Conservation (phyloP, 106 monocot genomes). For the Dioscorea alata region DNA sequence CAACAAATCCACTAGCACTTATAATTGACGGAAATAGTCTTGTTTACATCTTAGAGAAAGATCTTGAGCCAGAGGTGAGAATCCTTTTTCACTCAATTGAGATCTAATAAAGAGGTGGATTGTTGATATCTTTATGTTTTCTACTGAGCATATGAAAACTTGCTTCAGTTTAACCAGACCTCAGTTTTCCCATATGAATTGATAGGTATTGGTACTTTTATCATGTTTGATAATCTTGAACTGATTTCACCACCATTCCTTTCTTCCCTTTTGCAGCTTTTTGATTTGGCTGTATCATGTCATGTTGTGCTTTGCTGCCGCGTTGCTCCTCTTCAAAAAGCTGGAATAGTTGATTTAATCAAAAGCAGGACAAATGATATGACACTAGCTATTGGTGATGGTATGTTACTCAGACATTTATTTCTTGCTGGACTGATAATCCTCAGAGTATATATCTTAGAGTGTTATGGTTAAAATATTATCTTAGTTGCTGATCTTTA, state of each 20-base stretch:
- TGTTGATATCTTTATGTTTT: no score
- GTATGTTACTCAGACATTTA: slow-evolving; percentile 32
- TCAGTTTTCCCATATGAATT: no score
- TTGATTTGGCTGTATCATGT: slow-evolving; percentile 87
- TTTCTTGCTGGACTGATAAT: neutral
- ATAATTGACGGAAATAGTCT: slow-evolving; percentile 99
- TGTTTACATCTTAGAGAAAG: slow-evolving; percentile 97
- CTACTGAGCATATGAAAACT: no score
- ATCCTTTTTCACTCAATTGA: slow-evolving; percentile 1
- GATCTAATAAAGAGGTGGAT: no score
- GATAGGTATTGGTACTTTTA: neutral
- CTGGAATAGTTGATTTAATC: slow-evolving; percentile 92
- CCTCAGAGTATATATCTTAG: no score
- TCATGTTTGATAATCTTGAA: neutral
- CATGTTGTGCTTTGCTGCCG: slow-evolving; percentile 91
- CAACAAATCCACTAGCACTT: slow-evolving; percentile 50
- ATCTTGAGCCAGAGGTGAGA: slow-evolving; percentile 75
- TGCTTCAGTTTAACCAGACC: no score
- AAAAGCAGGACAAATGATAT: slow-evolving; percentile 95
- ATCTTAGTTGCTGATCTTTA: no score
- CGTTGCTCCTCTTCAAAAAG: slow-evolving; percentile 96
- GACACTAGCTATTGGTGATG: slow-evolving; percentile 98
- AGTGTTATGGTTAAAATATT: no score
- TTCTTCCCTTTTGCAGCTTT: slow-evolving; percentile 49
- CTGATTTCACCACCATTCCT: neutral